Evolutionary conservation across 176 grass and related monocot genomes (phyloP), one percentile per base, ranked within the genome.

Genomic region (Avena insularis): DNA sequence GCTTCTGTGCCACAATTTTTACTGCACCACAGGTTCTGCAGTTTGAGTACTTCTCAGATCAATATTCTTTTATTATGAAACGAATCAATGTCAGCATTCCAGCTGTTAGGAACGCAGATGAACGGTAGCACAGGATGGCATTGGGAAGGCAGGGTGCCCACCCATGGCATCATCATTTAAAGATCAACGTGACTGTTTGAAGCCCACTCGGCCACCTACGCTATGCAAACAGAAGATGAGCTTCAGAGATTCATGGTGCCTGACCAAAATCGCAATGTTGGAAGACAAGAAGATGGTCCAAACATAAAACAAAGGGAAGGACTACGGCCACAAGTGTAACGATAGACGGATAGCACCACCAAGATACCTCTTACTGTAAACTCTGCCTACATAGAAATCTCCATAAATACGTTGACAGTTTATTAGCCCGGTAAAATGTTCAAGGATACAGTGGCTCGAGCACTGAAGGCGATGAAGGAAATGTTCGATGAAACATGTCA

Each of bases 271-370:
- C 0, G 11, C 35, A 59, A 40, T 57, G 19, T 13, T 23, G 19
- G 17, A 84, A 66, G 63, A 35, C 63, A 33, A 33, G 23, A 66
- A 84, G 40, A n/a, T 84, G 70, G 38, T 17, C 7, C 54, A 61
- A 36, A 72, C 11, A 86, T 55, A 14, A 45, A 38, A 71, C 20
- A 71, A 17, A 13, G 63, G 46, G 46, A 35, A 49, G 13, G 43
- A 60, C 8, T 79, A 81, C 9, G 0, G 45, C 2, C 27, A 82
- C 9, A 82, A 64, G 36, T 9, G 21, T 33, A 69, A 11, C n/a
- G 6, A 59, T 58, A 56, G 14, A 79, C 36, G 12, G 23, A 61
- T 8, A 72, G 6, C 68, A 21, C 15, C 33, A 12, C 27, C 2
- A 51, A 59, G 0, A 72, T 71, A 48, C n/a, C 20, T 79, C 43